These are phyloP conservation scores for Candida albicans DNA, from an alignment of 1,139 yeast genomes.

Conservation along the genomic window DNA sequence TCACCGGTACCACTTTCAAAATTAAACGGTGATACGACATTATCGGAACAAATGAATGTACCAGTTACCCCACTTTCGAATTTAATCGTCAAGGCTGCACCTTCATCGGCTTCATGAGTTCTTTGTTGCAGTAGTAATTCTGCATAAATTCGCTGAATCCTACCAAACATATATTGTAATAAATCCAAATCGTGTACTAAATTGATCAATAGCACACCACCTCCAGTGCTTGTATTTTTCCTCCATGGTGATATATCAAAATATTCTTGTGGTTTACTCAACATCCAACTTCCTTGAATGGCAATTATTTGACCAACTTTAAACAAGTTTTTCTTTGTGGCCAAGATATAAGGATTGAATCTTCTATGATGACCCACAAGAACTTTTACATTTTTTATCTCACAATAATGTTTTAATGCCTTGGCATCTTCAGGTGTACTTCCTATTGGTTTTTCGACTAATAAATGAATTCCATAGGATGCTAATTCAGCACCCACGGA, in stretches of 20 bases:
- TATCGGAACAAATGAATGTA: conserved; percentile 44
- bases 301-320: conserved; percentile 36
- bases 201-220: conserved; percentile 45
- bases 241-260: conserved; percentile 43
- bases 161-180: conserved; percentile 42
- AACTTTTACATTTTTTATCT: conserved; percentile 27
- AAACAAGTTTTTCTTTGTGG: conserved; percentile 31
- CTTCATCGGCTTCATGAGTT: conserved; percentile 34
- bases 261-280: conserved; percentile 37
- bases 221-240: conserved; percentile 33
- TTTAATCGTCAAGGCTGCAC: conserved; percentile 40
- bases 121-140: conserved; percentile 37
- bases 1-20: conserved; percentile 47
- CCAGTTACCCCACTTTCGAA: conserved; percentile 43
- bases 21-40: conserved; percentile 42
- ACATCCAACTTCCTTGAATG: conserved; percentile 44
- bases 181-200: conserved; percentile 45
- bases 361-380: conserved; percentile 48
- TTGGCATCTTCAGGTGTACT: conserved; percentile 37
- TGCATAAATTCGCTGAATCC: conserved; percentile 39
- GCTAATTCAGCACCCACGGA: conserved; percentile 36
- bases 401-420: conserved; percentile 30
- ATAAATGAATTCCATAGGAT: conserved; percentile 33
- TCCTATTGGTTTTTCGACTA: conserved; percentile 46
- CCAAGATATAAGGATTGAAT: conserved; percentile 42